These are phyloP conservation scores for Didymella exigua DNA, from an alignment of 2,329 filamentous ascomycete species.

Conservation along the genomic window DNA sequence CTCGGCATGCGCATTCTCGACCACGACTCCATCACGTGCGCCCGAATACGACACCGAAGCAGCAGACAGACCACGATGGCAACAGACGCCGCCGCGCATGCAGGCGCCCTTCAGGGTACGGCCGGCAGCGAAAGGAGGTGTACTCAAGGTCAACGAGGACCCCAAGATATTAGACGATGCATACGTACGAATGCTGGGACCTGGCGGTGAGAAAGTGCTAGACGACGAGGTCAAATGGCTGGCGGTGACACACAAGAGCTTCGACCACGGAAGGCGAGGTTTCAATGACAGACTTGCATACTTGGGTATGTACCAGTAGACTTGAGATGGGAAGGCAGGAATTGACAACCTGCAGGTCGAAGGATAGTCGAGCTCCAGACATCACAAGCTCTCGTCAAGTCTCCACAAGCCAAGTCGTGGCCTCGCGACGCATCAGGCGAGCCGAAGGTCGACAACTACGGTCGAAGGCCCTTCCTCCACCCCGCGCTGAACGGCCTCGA, in stretches of 20 bases:
- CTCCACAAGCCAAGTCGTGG: slow-evolving; percentile 45
- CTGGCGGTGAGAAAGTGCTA: slow-evolving; percentile 72
- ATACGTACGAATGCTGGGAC: slow-evolving; percentile 77
- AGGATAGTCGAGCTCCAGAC: slow-evolving; percentile 68
- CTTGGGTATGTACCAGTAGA: slow-evolving; percentile 66
- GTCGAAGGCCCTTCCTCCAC: slow-evolving; percentile 71
- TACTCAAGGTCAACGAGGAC: slow-evolving; percentile 76
- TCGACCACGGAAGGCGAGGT: slow-evolving; percentile 90
- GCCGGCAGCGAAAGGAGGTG: slow-evolving; percentile 60
- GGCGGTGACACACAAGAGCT: slow-evolving; percentile 96
- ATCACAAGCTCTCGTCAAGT: slow-evolving; percentile 65
- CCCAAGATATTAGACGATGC: slow-evolving; percentile 75
- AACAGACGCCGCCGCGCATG: slow-evolving; percentile 56
- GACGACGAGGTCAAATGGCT: slow-evolving; percentile 96
- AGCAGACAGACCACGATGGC: slow-evolving; percentile 54
- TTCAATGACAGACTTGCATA: slow-evolving; percentile 95
- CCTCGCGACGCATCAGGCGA: slow-evolving; percentile 26
- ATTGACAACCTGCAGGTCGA: slow-evolving; percentile 57
- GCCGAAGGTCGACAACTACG: slow-evolving; percentile 43
- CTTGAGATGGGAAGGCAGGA: not conserved
- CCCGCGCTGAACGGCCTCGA: slow-evolving; percentile 73
- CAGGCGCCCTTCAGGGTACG: slow-evolving; percentile 59
- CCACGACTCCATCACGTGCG: slow-evolving; percentile 26
- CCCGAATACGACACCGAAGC: slow-evolving; percentile 42
- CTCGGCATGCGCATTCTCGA: slow-evolving; percentile 46